Evolutionary conservation across 768 basidiomycete species (phyloP), one percentile per base, ranked within the genome.

Genomic region (Mycena maculata): DNA sequence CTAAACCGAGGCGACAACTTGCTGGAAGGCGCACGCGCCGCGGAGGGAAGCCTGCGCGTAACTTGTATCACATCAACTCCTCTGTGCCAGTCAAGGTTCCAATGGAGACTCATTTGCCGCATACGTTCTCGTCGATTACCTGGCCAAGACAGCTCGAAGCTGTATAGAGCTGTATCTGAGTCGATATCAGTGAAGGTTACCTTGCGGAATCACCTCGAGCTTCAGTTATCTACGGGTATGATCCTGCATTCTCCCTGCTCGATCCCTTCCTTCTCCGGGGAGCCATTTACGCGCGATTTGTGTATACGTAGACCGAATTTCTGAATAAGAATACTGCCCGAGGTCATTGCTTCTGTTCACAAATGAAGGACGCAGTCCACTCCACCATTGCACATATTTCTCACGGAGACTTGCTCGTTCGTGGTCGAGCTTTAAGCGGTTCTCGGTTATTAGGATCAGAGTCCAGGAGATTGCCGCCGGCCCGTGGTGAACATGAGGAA

Each of bases 401-500:
- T n/a, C n/a, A n/a, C n/a, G n/a, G n/a, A n/a, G n/a, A n/a, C n/a
- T n/a, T n/a, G n/a, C n/a, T n/a, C n/a, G n/a, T n/a, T n/a, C n/a
- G n/a, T n/a, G n/a, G n/a, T 47, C 23, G 45, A 49, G 25, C 28
- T 28, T 49, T 11, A 18, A 36, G 18, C 48, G 8, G 31, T 41
- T 31, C 4, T 39, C 41, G 22, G 23, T 3, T 50, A 44, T 23
- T 42, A 13, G 38, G 58, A 48, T 48, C n/a, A 6, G 41, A 42
- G 44, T 27, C 48, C 44, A 78, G 81, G 79, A 31, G 72, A 61
- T 69, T 71, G 70, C 79, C 80, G 80, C 66, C 84, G 84, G 85
- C 85, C 82, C 85, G 84, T 78, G 74, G 72, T 56, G 68, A 53
- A 82, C 83, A 81, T 85, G 83, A 78, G 77, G 59, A 11, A n/a